phyloP scores from a whole-genome alignment of 2,329 filamentous ascomycete species.

The Chaetomium strumarium region DNA sequence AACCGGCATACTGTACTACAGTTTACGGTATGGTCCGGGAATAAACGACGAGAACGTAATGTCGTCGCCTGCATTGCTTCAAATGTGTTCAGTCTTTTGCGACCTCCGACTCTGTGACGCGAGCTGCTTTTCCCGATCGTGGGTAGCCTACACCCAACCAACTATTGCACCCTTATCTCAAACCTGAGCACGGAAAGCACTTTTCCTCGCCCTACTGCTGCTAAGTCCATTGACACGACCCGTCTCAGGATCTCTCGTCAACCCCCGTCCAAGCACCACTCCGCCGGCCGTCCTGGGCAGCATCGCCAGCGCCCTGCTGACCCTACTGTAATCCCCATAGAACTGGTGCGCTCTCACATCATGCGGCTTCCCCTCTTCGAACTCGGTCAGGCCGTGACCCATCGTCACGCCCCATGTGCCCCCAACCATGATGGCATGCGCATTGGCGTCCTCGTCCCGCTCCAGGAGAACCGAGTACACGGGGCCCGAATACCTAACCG shows the following conservation, averaged over 20 bases:
- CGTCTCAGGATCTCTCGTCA: constrained; percentile 33
- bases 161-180: neutral
- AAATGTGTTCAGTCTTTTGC: too few relatives aligned
- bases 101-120: too few relatives aligned
- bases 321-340: constrained; percentile 45
- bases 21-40: too few relatives aligned
- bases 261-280: constrained; percentile 39
- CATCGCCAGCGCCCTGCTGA: constrained; percentile 35
- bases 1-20: too few relatives aligned
- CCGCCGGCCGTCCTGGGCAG: constrained; percentile 35
- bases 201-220: neutral
- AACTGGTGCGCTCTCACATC: constrained; percentile 48
- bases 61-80: too few relatives aligned
- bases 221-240: constrained; percentile 36
- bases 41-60: too few relatives aligned
- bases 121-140: too few relatives aligned
- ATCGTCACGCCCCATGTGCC: constrained; percentile 51
- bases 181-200: neutral
- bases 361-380: constrained; percentile 13
- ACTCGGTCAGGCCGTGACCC: constrained; percentile 46
- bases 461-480: constrained; percentile 55
- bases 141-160: too few relatives aligned
- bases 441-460: constrained; percentile 35
- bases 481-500: constrained; percentile 41
- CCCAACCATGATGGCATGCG: constrained; percentile 47